phyloP scores from a whole-genome alignment of 352 stramenopile genomes.

The Phytophthora citricola region DNA sequence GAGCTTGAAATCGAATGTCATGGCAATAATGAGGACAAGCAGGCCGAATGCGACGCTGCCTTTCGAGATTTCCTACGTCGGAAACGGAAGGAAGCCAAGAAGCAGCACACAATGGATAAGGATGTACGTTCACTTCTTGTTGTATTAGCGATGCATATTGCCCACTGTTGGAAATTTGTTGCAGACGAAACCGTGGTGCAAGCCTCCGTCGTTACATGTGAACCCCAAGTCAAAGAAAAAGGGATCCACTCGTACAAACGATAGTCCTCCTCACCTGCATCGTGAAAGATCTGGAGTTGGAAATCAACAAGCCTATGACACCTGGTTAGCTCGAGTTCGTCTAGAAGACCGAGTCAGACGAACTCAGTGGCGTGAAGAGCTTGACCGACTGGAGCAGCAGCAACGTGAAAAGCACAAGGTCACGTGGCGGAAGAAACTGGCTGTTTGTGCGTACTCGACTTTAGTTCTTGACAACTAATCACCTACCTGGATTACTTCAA shows the following conservation, averaged over 20 bases:
- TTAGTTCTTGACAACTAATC: conserved; percentile 9
- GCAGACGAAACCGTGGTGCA: conserved; percentile 25
- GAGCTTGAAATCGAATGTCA: background rate
- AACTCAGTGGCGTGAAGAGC: conserved; percentile 35
- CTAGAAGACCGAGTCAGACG: conserved; percentile 56
- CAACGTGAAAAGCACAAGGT: conserved; percentile 45
- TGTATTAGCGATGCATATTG: background rate
- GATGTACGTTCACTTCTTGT: background rate
- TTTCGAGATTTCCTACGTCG: conserved; percentile 50
- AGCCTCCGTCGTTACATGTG: conserved; percentile 61
- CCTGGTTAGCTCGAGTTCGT: conserved; percentile 57
- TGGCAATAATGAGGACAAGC: conserved; percentile 26
- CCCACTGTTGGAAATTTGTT: background rate
- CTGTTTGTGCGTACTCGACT: conserved; percentile 78
- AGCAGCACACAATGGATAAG: conserved; percentile 15
- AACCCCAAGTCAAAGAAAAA: conserved; percentile 47
- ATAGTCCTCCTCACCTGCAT: background rate
- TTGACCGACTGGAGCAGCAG: conserved; percentile 31
- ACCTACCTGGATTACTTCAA: background rate
- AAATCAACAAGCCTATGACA: conserved; percentile 35
- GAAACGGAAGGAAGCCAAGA: conserved; percentile 47
- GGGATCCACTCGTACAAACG: conserved; percentile 12
- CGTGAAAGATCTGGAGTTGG: conserved; percentile 2
- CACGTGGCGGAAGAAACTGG: conserved; percentile 70
- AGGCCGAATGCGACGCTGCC: conserved; percentile 32